Base-by-base conservation (phyloP, 1,139 yeast species). In the Pichia norvegensis region DNA sequence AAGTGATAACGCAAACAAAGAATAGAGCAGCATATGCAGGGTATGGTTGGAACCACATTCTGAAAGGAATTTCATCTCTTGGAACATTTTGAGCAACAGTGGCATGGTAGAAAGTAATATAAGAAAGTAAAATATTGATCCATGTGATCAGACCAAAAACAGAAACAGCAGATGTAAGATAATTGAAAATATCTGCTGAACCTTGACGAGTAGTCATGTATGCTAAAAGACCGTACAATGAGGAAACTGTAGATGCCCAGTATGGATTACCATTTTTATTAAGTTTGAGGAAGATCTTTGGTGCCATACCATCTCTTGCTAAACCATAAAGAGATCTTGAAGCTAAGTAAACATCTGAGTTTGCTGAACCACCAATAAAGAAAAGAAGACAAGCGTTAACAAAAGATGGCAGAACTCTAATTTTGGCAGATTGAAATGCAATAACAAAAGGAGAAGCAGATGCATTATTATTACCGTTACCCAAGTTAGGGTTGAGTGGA, bases 401-500 rank as follows among this genome's bases (percentile, higher is more conserved):
- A 33, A 74, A 76, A 44, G 74, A 68, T 44, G 81, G 81, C 40
- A 81, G 64, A 38, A 79, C 81, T 38, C 61, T 67, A 52, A 76
- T 72, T 47, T 79, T 77, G 39, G 74, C 78, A 39, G 68, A 67
- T 40, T 64, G 66, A 48, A 78, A 70, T 33, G 84, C 81, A 59
- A 78, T 73, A 46, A 79, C 83, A 54, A 77, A 78, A n/a, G 83
- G 82, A 20, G 83, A 76, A 21, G 80, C 76, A 9, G 75, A 63
- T 17, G 78, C 78, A 56, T 74, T 77, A 23, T 67, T 74, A 35
- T 69, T 65, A 4, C 68, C 58, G 45, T 72, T 70, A 33, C 67
- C 61, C 46, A 64, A 57, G 41, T 53, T 47, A 2, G 52, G 44
- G 44, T 70, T 73, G 35, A 48, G 57, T 52, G 67, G 71, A 1